phyloP scores from a whole-genome alignment of 352 stramenopile genomes.

The Aphanomyces euteiches region DNA sequence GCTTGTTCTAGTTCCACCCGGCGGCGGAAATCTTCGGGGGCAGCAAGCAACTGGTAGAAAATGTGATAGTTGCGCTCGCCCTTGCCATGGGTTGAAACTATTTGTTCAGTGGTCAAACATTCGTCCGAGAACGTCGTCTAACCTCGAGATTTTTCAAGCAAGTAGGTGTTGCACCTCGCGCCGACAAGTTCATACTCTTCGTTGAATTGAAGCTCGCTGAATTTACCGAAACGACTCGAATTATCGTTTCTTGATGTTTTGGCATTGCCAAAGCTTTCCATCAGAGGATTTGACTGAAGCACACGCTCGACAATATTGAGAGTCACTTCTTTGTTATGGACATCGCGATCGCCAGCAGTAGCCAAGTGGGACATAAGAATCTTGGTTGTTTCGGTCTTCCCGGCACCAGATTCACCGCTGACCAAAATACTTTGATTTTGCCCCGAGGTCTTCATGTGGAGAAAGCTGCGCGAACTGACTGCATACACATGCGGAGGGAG shows the following conservation, averaged over 20 bases:
- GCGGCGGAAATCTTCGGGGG: slow-evolving; percentile 45
- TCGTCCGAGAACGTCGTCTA: neutral
- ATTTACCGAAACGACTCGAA: slow-evolving; percentile 94
- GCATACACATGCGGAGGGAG: slow-evolving; percentile 80
- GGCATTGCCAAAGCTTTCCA: slow-evolving; percentile 95
- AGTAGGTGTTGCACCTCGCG: slow-evolving; percentile 74
- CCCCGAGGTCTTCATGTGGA: slow-evolving; percentile 79
- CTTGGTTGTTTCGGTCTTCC: slow-evolving; percentile 95
- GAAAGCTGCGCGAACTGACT: slow-evolving; percentile 66
- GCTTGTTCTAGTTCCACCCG: slow-evolving; percentile 69
- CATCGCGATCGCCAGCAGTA: slow-evolving; percentile 41
- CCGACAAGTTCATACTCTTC: slow-evolving; percentile 75
- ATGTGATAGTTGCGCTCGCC: slow-evolving; percentile 98
- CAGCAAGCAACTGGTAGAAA: slow-evolving; percentile 94
- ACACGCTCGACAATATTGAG: slow-evolving; percentile 79
- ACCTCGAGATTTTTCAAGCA: slow-evolving; percentile 80
- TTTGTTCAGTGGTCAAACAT: neutral
- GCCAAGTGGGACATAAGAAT: slow-evolving; percentile 95
- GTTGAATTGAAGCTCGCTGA: slow-evolving; percentile 94
- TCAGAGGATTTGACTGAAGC: slow-evolving; percentile 77
- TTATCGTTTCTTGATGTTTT: slow-evolving; percentile 97
- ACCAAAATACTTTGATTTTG: slow-evolving; percentile 82
- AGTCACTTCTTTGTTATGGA: slow-evolving; percentile 40
- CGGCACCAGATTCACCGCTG: slow-evolving; percentile 86
- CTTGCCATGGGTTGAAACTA: slow-evolving; percentile 85